These are phyloP conservation scores for Fusarium marasasianum DNA, from an alignment of 2,329 filamentous ascomycete genomes.

Conservation along the genomic window DNA sequence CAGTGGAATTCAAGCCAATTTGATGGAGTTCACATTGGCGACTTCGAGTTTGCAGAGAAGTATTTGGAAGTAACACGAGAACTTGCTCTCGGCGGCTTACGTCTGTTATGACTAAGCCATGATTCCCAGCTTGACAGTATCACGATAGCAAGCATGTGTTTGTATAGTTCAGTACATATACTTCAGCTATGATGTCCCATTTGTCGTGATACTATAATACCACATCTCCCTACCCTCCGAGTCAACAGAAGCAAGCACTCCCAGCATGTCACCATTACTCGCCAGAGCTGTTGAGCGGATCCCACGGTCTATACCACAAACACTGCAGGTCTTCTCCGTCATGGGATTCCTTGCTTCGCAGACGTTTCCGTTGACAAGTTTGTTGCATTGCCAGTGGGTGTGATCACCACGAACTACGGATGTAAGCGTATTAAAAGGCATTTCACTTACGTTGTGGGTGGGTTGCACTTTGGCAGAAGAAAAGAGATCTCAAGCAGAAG, in stretches of 20 bases:
- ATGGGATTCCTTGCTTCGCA: not conserved
- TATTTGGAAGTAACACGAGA: too few species aligned
- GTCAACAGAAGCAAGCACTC: not conserved
- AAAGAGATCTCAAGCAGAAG: not conserved
- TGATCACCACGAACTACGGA: not conserved
- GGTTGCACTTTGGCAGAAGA: not conserved
- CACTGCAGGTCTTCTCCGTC: not conserved
- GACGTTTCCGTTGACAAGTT: not conserved
- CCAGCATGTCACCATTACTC: not conserved
- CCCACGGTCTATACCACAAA: not conserved
- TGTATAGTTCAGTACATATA: fast-evolving
- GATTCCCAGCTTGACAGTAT: too few species aligned
- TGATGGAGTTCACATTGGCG: too few species aligned
- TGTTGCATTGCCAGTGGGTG: not conserved
- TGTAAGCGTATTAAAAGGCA: not conserved
- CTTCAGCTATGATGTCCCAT: fast-evolving
- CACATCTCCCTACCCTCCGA: not conserved
- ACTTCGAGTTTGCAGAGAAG: too few species aligned
- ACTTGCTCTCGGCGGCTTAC: too few species aligned
- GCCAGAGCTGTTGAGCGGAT: not conserved
- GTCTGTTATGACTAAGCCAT: not conserved
- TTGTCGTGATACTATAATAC: not conserved
- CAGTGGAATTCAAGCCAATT: too few species aligned
- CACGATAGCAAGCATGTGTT: fast-evolving
- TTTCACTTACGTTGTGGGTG: not conserved